A percentile compares a stretch with the other conserved stretches of the same genome.
Evolutionary conservation across 2,329 filamentous ascomycete genomes (phyloP).

Genomic region (Beauveria sp.): DNA sequence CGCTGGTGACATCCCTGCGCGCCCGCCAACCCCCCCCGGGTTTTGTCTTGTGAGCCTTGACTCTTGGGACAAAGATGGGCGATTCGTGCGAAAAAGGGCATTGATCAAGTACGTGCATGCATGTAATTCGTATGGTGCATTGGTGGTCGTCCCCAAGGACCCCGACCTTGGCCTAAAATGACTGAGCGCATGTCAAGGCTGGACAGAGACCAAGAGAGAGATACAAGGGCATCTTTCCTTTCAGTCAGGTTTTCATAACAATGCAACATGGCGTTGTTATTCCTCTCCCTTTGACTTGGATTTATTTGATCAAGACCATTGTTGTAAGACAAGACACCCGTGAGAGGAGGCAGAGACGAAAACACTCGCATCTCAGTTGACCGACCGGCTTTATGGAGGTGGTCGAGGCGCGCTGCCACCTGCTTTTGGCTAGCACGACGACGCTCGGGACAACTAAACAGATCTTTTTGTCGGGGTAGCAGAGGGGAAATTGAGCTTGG

Average conservation of each 20-base stretch:
- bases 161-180: neutral
- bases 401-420: too few species aligned
- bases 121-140: too few species aligned
- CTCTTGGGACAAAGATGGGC: neutral
- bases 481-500: neutral
- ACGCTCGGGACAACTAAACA: neutral
- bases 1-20: too few species aligned
- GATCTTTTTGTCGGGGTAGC: neutral
- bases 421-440: neutral
- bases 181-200: constrained; percentile 5
- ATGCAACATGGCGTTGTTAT: too few species aligned
- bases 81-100: neutral
- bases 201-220: neutral
- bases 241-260: too few species aligned
- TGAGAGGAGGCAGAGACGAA: too few species aligned
- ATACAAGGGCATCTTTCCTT: neutral
- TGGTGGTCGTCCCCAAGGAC: neutral
- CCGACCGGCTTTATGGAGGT: too few species aligned
- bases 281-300: too few species aligned
- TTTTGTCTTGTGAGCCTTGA: neutral
- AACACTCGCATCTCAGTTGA: too few species aligned
- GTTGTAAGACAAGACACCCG: too few species aligned
- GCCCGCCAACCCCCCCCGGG: too few species aligned
- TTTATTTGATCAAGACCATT: too few species aligned
- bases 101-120: neutral